Evolutionary conservation across 2,329 filamentous ascomycete species (phyloP).

Genomic region (Trichoderma sp.): DNA sequence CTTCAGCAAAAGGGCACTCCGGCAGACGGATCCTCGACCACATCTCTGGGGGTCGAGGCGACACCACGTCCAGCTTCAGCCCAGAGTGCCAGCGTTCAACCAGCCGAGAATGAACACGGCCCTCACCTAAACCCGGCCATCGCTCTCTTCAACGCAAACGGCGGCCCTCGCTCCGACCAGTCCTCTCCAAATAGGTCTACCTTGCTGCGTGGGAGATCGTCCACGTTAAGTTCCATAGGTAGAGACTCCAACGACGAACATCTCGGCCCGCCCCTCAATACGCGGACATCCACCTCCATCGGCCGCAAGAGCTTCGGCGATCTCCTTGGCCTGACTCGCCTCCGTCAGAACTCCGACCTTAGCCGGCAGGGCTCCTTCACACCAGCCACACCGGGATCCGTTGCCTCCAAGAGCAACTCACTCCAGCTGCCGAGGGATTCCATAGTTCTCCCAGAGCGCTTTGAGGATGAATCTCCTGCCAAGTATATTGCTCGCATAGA

Average conservation of each 20-base stretch:
- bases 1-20: constrained; percentile 66
- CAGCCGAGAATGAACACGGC: constrained; percentile 24
- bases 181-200: constrained; percentile 66
- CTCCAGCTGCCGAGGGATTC: constrained; percentile 71
- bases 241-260: constrained; percentile 70
- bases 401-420: constrained; percentile 77
- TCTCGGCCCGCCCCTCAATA: constrained; percentile 58
- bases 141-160: constrained; percentile 40
- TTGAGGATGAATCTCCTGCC: constrained; percentile 85
- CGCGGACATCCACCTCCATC: constrained; percentile 83
- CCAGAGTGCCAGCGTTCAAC: constrained; percentile 31
- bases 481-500: constrained; percentile 85
- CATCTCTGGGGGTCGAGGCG: constrained; percentile 39
- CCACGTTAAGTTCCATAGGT: constrained; percentile 81
- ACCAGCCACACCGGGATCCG: constrained; percentile 66
- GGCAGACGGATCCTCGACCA: constrained; percentile 40
- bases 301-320: constrained; percentile 92
- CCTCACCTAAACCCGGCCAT: constrained; percentile 24
- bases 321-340: constrained; percentile 72
- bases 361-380: constrained; percentile 67
- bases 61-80: constrained; percentile 39
- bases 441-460: constrained; percentile 69
- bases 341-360: constrained; percentile 79
- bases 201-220: constrained; percentile 73
- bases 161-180: constrained; percentile 51